Evolutionary conservation across 1,284 basidiomycete genomes (phyloP), one percentile per base, ranked within the genome.

Genomic region (Pseudozyma flocculosa): DNA sequence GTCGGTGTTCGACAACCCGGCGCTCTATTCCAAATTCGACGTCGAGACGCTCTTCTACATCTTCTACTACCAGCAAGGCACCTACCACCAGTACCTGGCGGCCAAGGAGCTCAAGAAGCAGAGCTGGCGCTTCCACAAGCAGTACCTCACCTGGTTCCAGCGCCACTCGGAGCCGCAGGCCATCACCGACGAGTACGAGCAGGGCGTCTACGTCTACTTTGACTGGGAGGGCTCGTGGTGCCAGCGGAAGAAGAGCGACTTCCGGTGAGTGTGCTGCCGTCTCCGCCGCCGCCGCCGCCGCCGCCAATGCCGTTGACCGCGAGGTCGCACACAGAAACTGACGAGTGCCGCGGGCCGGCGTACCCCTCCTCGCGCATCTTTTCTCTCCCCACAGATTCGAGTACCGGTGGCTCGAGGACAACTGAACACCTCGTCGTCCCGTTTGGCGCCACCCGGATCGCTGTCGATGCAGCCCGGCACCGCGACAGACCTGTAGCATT

Each of bases 101-200:
- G 95, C 95, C 8, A 91, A 91, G 76, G 95, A 98, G 80, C 82
- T 99, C 61, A 98, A 98, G 81, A 86, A 90, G 57, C 94, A 97
- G 79, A 93, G 90, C 51, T 99, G 95, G 95, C 87, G 95, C 50
- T 99, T 98, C 84, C 95, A 98, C 80, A 91, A 96, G 69, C 97
- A 98, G 81, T 99, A 97, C 79, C 81, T 98, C 60, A 99, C 95
- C 36, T 99, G 95, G 95, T 99, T 99, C 86, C 95, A 98, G 80
- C 86, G 95, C 48, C 92, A 96, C 75, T 93, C 91, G 21, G 93
- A 98, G 78, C 95, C 95, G n/a, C 92, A 95, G 78, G 92, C 91
- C 4, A 97, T 99, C 78, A 98, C 95, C 43, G 94, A 97, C 74
- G 95, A 98, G 80, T 99, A 97, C 78, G 95, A 99, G 80, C 92